phyloP scores from a whole-genome alignment of 768 basidiomycete species.

The Phlegmacium glaucopus region DNA sequence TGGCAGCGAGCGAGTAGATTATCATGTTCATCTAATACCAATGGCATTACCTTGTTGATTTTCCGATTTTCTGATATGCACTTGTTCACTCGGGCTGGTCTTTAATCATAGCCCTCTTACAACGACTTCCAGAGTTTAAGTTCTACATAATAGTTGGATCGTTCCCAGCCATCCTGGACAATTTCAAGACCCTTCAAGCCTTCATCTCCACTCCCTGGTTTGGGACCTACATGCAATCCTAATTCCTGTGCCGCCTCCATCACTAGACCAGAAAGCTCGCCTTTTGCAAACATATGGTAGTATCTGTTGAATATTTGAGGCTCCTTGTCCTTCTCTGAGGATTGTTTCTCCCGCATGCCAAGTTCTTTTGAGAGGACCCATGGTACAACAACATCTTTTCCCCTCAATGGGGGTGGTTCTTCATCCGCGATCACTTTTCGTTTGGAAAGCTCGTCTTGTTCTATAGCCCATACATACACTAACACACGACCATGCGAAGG shows the following conservation, averaged over 20 bases:
- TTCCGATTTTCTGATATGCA: background rate
- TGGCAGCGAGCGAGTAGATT: slow-evolving; percentile 86
- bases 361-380: slow-evolving; percentile 62
- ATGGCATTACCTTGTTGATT: slow-evolving; percentile 16
- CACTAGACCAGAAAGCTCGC: slow-evolving; percentile 69
- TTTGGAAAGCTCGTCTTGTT: slow-evolving; percentile 86
- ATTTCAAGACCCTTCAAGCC: slow-evolving; percentile 56
- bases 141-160: slow-evolving; percentile 87
- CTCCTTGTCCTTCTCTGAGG: slow-evolving; percentile 6
- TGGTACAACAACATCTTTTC: slow-evolving; percentile 86
- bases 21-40: slow-evolving; percentile 21
- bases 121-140: slow-evolving; percentile 53
- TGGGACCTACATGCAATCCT: slow-evolving; percentile 47
- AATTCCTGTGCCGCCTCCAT: slow-evolving; percentile 57
- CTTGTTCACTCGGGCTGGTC: background rate
- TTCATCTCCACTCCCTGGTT: slow-evolving; percentile 7
- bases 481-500: slow-evolving; percentile 72
- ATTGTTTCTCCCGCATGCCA: slow-evolving; percentile 13
- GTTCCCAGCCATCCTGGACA: slow-evolving; percentile 77
- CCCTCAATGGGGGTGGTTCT: slow-evolving; percentile 25
- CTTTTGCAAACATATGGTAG: slow-evolving; percentile 91
- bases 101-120: slow-evolving; percentile 4
- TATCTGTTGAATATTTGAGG: slow-evolving; percentile 76
- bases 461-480: slow-evolving; percentile 96
- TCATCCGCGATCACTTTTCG: slow-evolving; percentile 49